Conservation (phyloP, 805 yeast genomes). For the Ogataea thermomethanolica region DNA sequence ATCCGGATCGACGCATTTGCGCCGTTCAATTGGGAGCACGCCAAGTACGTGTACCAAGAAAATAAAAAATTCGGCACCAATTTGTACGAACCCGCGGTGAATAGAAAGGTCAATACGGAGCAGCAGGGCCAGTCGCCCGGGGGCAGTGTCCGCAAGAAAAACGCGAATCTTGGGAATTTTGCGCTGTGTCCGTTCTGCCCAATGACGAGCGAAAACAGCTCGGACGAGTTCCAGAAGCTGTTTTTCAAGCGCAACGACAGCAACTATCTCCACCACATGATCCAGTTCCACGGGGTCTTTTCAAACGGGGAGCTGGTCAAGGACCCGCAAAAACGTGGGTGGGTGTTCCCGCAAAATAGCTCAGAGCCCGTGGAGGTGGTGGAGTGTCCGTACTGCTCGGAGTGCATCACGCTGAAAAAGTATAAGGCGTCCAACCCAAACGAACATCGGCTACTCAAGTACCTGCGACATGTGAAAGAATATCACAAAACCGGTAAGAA, state of each 20-base stretch:
- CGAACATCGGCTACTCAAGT: conserved; percentile 26
- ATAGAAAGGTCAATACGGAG: conserved; percentile 14
- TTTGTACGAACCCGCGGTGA: conserved; percentile 24
- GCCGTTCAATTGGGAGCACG: conserved; percentile 3
- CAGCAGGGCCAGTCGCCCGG: not conserved
- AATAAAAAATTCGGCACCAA: conserved; percentile 19
- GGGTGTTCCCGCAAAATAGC: conserved; percentile 17
- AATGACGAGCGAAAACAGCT: conserved; percentile 15
- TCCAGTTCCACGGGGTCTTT: conserved; percentile 32
- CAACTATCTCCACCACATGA: conserved; percentile 31
- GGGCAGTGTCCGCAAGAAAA: conserved; percentile 4
- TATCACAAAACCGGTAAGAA: conserved; percentile 28
- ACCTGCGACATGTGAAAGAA: conserved; percentile 30
- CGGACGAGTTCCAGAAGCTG: conserved; percentile 16
- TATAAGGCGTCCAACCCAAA: conserved; percentile 16
- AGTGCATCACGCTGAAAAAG: conserved; percentile 21
- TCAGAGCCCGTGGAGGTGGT: conserved; percentile 23
- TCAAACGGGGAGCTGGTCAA: conserved; percentile 29
- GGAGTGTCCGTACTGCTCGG: conserved; percentile 27
- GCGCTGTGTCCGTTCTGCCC: conserved; percentile 32
- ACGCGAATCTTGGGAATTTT: conserved; percentile 22
- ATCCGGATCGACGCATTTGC: conserved; percentile 15
- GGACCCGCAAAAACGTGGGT: conserved; percentile 23
- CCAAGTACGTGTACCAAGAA: conserved; percentile 13
- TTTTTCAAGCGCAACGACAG: conserved; percentile 31